Base-by-base conservation (phyloP, 768 basidiomycete species). In the Paxillus rubicundulus region DNA sequence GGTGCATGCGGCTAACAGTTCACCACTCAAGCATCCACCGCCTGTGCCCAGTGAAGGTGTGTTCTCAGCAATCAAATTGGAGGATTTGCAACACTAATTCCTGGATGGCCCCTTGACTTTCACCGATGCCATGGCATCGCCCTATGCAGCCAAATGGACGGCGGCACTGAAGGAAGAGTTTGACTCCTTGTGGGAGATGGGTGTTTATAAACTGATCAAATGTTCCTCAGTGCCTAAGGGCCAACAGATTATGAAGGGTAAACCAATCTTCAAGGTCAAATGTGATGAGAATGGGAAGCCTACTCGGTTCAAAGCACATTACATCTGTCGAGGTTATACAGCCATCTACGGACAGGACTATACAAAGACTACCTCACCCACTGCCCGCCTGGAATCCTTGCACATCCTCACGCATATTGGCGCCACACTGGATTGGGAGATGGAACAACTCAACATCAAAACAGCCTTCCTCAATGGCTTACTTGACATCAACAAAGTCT, bases 331-430 rank as follows among this genome's bases (percentile, higher is more conserved):
- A 48, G 77, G 80, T 0, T 76, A 66, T 57, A 57, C 73, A 20
- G 75, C 77, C 47, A 57, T 72, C 0, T 71, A 62, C 24, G 77
- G 79, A 0, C 53, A 64, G 8, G 77, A 81, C 45, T 81, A 72
- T 52, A 65, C 60, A 0, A 66, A 72, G 34, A 77, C 75, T 0
- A 74, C 70, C 40, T 74, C 77, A 39, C 74, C 73, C 1, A 72
- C 70, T 12, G 70, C 70, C 13, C 65, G 68, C 14, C 67, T 74
- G 61, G 74, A 76, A 54, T 72, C 74, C 0, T 65, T 74, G 43
- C 58, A 67, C 0, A 57, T 71, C 4, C 55, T 79, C 2, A 59
- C 74, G 0, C 70, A 75, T 18, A 50, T 77, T 6, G 73, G 70
- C 0, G 72, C 72, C 0, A 4, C 50, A 0, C 41, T 64, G 0